Conservation (phyloP, 768 basidiomycete genomes). For the Terana coerulea region DNA sequence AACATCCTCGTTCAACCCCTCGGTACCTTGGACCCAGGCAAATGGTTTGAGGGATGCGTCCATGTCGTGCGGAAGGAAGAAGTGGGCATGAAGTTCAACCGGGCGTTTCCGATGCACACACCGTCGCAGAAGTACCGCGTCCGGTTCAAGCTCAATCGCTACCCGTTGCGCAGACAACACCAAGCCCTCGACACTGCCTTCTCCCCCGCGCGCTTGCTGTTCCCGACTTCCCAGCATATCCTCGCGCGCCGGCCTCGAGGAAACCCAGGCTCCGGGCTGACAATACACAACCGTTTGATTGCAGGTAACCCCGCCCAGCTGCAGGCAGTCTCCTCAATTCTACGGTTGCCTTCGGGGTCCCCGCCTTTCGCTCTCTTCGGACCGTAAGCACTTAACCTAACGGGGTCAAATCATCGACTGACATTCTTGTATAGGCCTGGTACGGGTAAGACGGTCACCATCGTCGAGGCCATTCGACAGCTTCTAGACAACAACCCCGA, state of each 20-base stretch:
- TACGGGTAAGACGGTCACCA: constrained; percentile 66
- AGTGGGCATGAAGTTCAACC: constrained; percentile 45
- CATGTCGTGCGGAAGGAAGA: constrained; percentile 40
- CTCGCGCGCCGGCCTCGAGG: neutral
- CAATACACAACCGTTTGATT: constrained; percentile 27
- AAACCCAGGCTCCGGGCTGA: constrained; percentile 19
- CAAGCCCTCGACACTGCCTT: constrained; percentile 42
- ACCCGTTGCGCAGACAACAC: constrained; percentile 52
- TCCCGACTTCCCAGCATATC: constrained; percentile 32
- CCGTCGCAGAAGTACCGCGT: constrained; percentile 44
- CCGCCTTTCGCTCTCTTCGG: constrained; percentile 60
- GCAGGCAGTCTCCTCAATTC: constrained; percentile 47
- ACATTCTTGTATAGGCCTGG: constrained; percentile 30
- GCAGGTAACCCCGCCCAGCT: constrained; percentile 44
- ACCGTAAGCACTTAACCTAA: constrained; percentile 41
- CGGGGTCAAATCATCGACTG: neutral
- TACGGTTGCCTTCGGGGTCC: constrained; percentile 40
- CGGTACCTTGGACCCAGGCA: constrained; percentile 11
- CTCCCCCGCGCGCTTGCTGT: constrained; percentile 40
- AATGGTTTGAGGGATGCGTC: constrained; percentile 40
- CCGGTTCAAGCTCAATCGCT: constrained; percentile 52
- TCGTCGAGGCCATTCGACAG: constrained; percentile 61
- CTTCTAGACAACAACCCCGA: constrained; percentile 38
- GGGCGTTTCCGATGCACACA: constrained; percentile 34
- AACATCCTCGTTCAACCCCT: constrained; percentile 24